Evolutionary conservation across 2,329 filamentous ascomycete species (phyloP).

Genomic region (Metarhizium robertsii): DNA sequence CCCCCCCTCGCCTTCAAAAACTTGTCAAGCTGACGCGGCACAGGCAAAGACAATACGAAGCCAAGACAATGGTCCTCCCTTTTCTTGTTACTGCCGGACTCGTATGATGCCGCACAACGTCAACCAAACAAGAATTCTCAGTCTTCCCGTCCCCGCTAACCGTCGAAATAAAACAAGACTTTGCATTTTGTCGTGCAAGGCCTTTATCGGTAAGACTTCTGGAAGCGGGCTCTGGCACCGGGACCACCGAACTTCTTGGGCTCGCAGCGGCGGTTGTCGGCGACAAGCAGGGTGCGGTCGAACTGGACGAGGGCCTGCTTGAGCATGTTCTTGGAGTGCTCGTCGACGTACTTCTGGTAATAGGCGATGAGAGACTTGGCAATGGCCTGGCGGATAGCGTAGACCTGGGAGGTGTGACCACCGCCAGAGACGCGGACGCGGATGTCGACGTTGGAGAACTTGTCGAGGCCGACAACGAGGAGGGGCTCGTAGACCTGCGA

Average conservation of each 20-base stretch:
- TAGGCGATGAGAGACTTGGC: constrained; percentile 71
- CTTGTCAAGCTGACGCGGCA: background rate
- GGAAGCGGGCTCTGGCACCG: constrained; percentile 92
- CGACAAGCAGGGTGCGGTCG: constrained; percentile 94
- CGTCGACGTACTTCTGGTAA: constrained; percentile 99
- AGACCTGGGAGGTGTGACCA: constrained; percentile 96
- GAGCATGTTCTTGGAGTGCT: constrained; percentile 99
- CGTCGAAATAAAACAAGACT: constrained; percentile 3
- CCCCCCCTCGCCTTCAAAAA: background rate
- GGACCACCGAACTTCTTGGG: constrained; percentile 97
- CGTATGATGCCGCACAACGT: background rate
- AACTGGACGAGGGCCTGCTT: constrained; percentile 95
- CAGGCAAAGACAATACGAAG: background rate
- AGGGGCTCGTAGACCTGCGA: constrained; percentile 91
- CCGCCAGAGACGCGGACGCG: constrained; percentile 91
- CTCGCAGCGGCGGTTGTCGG: constrained; percentile 98
- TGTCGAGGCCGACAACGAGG: constrained; percentile 93
- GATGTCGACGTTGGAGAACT: constrained; percentile 95
- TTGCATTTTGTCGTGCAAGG: constrained; percentile 2
- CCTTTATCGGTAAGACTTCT: constrained; percentile 97
- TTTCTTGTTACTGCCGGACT: background rate
- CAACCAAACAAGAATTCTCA: background rate
- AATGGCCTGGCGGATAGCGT: constrained; percentile 98
- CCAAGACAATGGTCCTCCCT: background rate
- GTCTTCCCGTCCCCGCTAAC: background rate